phyloP scores from a whole-genome alignment of 2,329 filamentous ascomycete species.

The Fusarium proliferatum region DNA sequence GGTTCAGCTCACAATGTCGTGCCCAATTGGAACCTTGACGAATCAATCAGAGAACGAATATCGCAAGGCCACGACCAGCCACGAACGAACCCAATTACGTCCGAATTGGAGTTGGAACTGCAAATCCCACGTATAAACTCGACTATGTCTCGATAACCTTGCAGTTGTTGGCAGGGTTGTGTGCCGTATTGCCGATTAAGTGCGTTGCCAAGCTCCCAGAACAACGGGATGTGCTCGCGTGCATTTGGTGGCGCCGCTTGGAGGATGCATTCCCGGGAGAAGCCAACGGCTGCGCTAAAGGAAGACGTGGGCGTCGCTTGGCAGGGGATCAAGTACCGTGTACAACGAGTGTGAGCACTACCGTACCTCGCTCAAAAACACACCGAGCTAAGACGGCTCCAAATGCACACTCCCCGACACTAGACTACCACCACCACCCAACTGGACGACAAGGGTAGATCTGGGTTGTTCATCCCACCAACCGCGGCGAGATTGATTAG shows the following conservation, averaged over 20 bases:
- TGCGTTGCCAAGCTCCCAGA: conserved; percentile 38
- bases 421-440: conserved; percentile 24
- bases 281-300: conserved; percentile 12
- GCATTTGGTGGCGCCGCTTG: conserved; percentile 31
- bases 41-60: conserved; percentile 5
- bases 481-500: background rate
- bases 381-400: background rate
- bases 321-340: conserved; percentile 21
- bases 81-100: conserved; percentile 13
- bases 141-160: conserved; percentile 1
- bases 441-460: conserved; percentile 31
- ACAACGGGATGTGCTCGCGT: conserved; percentile 20
- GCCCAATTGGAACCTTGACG: conserved; percentile 23
- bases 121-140: conserved; percentile 30
- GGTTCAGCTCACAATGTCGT: conserved; percentile 15
- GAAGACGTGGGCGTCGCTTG: conserved; percentile 8
- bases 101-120: conserved; percentile 10
- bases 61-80: conserved; percentile 8
- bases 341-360: conserved; percentile 8
- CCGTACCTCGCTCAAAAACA: background rate
- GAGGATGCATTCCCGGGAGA: conserved; percentile 36
- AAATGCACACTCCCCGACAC: conserved; percentile 38
- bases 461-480: conserved; percentile 19
- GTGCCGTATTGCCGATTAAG: conserved; percentile 43
- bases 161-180: conserved; percentile 3